A percentile compares a stretch with the other conserved stretches of the same genome.
These are phyloP conservation scores for Oenanthe sinensis DNA, from an alignment of 129 eudicot species.

Conservation along the genomic window DNA sequence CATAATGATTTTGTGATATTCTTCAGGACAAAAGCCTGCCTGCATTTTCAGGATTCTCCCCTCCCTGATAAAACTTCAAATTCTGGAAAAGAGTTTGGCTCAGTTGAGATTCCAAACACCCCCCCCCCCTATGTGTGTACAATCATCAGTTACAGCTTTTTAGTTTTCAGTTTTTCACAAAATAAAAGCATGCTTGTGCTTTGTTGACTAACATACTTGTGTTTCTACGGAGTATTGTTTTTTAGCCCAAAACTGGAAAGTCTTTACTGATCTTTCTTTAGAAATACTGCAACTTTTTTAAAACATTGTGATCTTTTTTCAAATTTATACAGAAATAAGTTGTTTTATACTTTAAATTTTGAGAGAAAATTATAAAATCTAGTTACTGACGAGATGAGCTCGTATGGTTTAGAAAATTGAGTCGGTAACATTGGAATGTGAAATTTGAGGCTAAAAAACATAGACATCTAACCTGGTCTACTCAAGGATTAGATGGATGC, in stretches of 20 bases:
- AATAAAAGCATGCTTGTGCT: slow-evolving; percentile 1
- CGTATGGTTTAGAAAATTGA: background rate
- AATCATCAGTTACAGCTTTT: background rate
- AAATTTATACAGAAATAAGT: background rate
- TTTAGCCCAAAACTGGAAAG: background rate
- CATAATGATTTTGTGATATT: background rate
- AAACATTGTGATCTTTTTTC: background rate
- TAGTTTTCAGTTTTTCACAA: background rate
- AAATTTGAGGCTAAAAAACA: background rate
- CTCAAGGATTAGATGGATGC: background rate
- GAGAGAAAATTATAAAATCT: background rate
- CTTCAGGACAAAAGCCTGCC: background rate
- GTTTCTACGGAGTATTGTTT: background rate
- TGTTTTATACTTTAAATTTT: background rate
- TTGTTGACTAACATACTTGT: background rate
- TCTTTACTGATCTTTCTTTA: background rate
- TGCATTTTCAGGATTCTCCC: background rate
- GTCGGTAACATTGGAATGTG: background rate
- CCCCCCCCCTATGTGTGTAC: background rate
- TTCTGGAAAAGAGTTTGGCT: slow-evolving; percentile 3
- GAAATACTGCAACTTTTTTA: background rate
- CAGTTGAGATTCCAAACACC: slow-evolving; percentile 1
- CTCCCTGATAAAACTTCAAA: background rate
- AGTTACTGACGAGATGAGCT: background rate
- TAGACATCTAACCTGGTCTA: background rate